A percentile compares a stretch with the other conserved stretches of the same genome.
Conservation (phyloP, 306 rosid genomes). For the Comarum palustre region DNA sequence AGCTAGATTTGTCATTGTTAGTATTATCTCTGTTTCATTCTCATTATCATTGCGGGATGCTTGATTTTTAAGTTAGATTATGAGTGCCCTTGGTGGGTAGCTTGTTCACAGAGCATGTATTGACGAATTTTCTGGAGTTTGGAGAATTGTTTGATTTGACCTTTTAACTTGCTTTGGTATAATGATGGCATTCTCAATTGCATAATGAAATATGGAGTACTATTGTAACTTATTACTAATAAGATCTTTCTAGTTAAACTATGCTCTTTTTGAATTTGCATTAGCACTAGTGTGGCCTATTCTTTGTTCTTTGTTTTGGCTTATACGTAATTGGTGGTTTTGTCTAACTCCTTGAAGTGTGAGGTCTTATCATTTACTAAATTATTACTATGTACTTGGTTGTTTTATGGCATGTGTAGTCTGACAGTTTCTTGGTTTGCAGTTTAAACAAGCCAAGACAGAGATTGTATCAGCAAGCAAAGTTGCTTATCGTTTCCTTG, state of each 20-base stretch:
- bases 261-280: neutral
- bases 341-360: neutral
- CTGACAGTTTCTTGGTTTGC: conserved; percentile 22
- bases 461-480: conserved; percentile 90
- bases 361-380: neutral
- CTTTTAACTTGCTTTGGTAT: neutral
- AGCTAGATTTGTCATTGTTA: neutral
- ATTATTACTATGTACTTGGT: neutral
- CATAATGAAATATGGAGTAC: neutral
- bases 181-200: neutral
- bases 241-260: neutral
- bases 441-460: conserved; percentile 93
- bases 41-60: neutral
- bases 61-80: conserved; percentile 1
- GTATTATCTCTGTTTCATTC: neutral
- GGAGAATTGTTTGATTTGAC: neutral
- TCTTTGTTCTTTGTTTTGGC: neutral
- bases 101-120: neutral
- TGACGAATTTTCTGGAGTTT: neutral
- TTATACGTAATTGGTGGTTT: neutral
- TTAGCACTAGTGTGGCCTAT: neutral
- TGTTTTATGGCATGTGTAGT: neutral
- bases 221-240: neutral
- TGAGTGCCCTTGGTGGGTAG: neutral
- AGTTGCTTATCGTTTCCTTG: conserved; percentile 84